Evolutionary conservation across 768 basidiomycete genomes (phyloP), one percentile per base, ranked within the genome.

Genomic region (Termitomyces sp.): DNA sequence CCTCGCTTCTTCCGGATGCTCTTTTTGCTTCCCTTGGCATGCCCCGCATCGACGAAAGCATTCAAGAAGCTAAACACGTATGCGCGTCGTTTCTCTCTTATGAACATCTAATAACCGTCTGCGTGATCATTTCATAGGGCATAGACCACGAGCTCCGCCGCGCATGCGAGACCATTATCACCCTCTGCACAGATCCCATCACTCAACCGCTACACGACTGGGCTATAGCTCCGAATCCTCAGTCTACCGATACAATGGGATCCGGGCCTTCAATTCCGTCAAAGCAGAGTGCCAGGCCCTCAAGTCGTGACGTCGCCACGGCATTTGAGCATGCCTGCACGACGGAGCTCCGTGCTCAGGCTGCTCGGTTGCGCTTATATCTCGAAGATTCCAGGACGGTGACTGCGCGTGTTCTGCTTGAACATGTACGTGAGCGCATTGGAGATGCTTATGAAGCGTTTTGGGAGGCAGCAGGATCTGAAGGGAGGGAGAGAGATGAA

Each of bases 91-190:
- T 40, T 28, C 4, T 28, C 38, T 22, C 54, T 24, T 46, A 32
- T 38, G 54, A 33, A 51, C 16, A 36, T 24, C 16, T 7, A 8
- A 45, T 52, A 42, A 13, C 22, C 15, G 35, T 33, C n/a, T 46
- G 8, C 4, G 33, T 44, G 24, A 28, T 16, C 6, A n/a, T 28
- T 39, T 22, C 4, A 24, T 54, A 96, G 92, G 89, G 88, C 61
- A 90, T 97, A 66, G 96, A 98, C 74, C 81, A 88, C 52, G 90
- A 90, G 35, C 84, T 98, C 33, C 92, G 94, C 68, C 79, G 79
- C 18, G 89, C 87, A 0, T 98, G 96, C 75, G 94, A 96, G 76
- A 85, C 87, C 44, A 82, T 94, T 40, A 96, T 98, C 60, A 74
- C 79, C 3, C 74, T 82, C 15, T 88, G 87, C 63, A 80, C 87